A percentile compares a stretch with the other conserved stretches of the same genome.
Evolutionary conservation across 2,329 filamentous ascomycete genomes (phyloP).

Genomic region (Fusarium sp.): DNA sequence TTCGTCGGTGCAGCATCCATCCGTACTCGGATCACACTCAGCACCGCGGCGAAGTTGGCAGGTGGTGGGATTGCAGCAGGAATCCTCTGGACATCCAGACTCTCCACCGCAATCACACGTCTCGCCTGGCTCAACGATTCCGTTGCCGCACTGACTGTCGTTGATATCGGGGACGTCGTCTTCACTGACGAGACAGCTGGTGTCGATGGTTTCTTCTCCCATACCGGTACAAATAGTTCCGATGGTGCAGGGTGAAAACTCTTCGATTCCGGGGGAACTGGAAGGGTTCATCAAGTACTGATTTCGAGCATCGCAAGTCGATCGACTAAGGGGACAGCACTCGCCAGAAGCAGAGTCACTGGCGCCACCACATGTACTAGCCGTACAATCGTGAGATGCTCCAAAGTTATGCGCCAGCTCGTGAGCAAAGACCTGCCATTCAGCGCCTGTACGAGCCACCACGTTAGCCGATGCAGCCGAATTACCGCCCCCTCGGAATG

Average conservation of each 20-base stretch:
- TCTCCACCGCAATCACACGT: constrained; percentile 32
- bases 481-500: constrained; percentile 75
- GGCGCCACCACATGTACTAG: constrained; percentile 7
- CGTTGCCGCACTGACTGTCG: constrained; percentile 87
- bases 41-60: constrained; percentile 22
- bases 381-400: constrained; percentile 38
- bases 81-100: constrained; percentile 5
- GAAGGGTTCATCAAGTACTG: constrained; percentile 92
- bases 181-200: constrained; percentile 75
- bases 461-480: constrained; percentile 78
- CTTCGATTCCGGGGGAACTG: constrained; percentile 75
- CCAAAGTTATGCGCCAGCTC: constrained; percentile 77
- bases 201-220: constrained; percentile 79
- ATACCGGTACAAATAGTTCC: constrained; percentile 90
- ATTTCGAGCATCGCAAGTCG: constrained; percentile 77
- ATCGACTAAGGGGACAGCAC: constrained; percentile 77
- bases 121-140: constrained; percentile 29
- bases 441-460: constrained; percentile 80
- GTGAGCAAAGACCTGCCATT: constrained; percentile 93
- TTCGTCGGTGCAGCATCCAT: constrained; percentile 33
- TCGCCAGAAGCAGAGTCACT: constrained; percentile 52
- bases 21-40: constrained; percentile 21
- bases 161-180: constrained; percentile 84
- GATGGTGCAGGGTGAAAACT: constrained; percentile 85
- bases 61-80: constrained; percentile 28